phyloP scores from a whole-genome alignment of 768 basidiomycete genomes.

The Psilocybe tampanensis region DNA sequence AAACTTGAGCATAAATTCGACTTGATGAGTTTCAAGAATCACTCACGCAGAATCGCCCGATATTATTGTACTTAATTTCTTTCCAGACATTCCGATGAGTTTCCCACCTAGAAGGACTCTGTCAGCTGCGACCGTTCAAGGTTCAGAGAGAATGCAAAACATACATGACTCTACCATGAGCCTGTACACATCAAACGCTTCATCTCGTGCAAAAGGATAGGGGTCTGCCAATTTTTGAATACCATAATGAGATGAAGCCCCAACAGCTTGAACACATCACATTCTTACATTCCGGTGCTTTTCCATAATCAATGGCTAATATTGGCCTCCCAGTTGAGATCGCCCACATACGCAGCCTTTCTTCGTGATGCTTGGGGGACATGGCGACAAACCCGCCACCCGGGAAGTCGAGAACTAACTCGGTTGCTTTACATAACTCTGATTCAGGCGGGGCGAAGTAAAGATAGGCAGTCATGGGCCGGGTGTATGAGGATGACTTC shows the following conservation, averaged over 20 bases:
- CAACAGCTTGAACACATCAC: slow-evolving; percentile 1
- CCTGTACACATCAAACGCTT: slow-evolving; percentile 89
- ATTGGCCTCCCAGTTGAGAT: slow-evolving; percentile 76
- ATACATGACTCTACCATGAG: slow-evolving; percentile 72
- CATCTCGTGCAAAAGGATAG: slow-evolving; percentile 95
- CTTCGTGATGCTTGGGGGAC: slow-evolving; percentile 96
- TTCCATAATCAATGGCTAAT: slow-evolving; percentile 90
- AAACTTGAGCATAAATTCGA: neutral
- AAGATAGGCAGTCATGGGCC: slow-evolving; percentile 82
- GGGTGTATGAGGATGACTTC: slow-evolving; percentile 68
- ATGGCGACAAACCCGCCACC: slow-evolving; percentile 98
- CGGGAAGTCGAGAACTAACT: slow-evolving; percentile 90
- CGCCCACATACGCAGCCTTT: slow-evolving; percentile 88
- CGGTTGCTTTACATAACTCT: slow-evolving; percentile 66
- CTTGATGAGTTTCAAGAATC: neutral
- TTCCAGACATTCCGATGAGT: slow-evolving; percentile 88
- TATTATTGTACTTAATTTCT: slow-evolving; percentile 73
- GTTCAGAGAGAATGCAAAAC: slow-evolving; percentile 15
- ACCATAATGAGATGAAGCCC: neutral
- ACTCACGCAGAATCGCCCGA: slow-evolving; percentile 98
- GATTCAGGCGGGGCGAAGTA: slow-evolving; percentile 76
- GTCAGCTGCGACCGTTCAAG: slow-evolving; percentile 2
- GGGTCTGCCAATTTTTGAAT: slow-evolving; percentile 66
- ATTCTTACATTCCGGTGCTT: slow-evolving; percentile 88
- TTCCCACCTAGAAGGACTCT: slow-evolving; percentile 52